phyloP scores from a whole-genome alignment of 2,329 filamentous ascomycete genomes.

The Cylindrodendrum hubeiense region DNA sequence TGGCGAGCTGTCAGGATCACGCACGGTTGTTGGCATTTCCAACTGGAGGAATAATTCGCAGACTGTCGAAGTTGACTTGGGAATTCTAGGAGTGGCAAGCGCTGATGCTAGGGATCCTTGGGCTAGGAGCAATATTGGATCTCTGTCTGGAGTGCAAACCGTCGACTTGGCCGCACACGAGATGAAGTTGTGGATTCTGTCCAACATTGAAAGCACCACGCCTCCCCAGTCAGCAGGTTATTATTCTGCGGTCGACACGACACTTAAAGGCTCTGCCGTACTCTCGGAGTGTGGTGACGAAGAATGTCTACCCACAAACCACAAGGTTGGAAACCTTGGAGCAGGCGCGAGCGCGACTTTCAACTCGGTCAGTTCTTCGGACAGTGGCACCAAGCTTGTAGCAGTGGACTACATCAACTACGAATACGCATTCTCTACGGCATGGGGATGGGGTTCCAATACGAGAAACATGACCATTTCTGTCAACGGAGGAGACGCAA shows the following conservation, averaged over 20 bases:
- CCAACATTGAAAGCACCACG: slow-evolving; percentile 45
- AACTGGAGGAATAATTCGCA: slow-evolving; percentile 63
- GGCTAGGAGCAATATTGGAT: slow-evolving; percentile 49
- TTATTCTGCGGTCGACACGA: slow-evolving; percentile 54
- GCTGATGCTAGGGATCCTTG: slow-evolving; percentile 56
- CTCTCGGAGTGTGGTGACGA: slow-evolving; percentile 50
- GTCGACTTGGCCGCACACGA: slow-evolving; percentile 54
- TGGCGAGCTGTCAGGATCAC: slow-evolving; percentile 57
- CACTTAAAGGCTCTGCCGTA: slow-evolving; percentile 50
- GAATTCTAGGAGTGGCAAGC: slow-evolving; percentile 52
- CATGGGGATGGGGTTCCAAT: slow-evolving; percentile 57
- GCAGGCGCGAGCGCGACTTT: slow-evolving; percentile 53
- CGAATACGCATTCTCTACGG: slow-evolving; percentile 59
- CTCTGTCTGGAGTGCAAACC: slow-evolving; percentile 48
- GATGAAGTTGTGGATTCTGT: slow-evolving; percentile 54
- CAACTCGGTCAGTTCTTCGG: slow-evolving; percentile 44
- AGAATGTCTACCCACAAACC: slow-evolving; percentile 57
- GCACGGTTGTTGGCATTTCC: slow-evolving; percentile 59
- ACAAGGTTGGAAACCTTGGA: slow-evolving; percentile 56
- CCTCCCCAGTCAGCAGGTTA: slow-evolving; percentile 48
- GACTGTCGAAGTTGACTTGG: slow-evolving; percentile 56
- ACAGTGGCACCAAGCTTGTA: slow-evolving; percentile 53
- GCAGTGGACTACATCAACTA: slow-evolving; percentile 66
- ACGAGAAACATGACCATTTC: slow-evolving; percentile 62
- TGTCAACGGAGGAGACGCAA: slow-evolving; percentile 57